These are phyloP conservation scores for Xylariaceae sp. DNA, from an alignment of 2,329 filamentous ascomycete genomes.

Conservation along the genomic window DNA sequence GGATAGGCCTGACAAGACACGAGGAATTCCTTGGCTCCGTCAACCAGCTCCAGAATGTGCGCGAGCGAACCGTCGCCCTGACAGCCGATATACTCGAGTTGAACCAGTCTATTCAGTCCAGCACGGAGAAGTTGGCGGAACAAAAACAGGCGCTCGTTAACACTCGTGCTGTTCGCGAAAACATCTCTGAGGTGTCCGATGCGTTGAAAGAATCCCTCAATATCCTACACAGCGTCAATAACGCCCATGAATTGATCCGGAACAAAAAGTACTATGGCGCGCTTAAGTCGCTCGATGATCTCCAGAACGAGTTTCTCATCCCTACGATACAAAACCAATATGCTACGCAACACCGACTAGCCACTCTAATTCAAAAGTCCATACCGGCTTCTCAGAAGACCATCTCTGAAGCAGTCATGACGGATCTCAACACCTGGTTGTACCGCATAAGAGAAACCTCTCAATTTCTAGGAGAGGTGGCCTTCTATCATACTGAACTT, in stretches of 20 bases:
- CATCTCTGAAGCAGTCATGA: slow-evolving; percentile 96
- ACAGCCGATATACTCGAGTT: slow-evolving; percentile 87
- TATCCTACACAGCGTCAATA: slow-evolving; percentile 86
- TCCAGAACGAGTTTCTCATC: slow-evolving; percentile 88
- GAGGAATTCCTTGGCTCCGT: slow-evolving; percentile 94
- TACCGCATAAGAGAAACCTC: slow-evolving; percentile 93
- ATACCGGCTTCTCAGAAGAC: slow-evolving; percentile 87
- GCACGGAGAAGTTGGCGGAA: slow-evolving; percentile 86
- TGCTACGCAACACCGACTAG: slow-evolving; percentile 89
- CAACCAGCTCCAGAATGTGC: slow-evolving; percentile 85
- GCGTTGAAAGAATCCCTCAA: slow-evolving; percentile 87
- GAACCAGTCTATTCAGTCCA: slow-evolving; percentile 90
- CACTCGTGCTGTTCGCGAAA: slow-evolving; percentile 84
- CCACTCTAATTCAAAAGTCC: slow-evolving; percentile 91
- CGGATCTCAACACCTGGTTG: slow-evolving; percentile 92
- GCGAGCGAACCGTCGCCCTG: slow-evolving; percentile 81
- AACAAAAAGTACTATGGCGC: slow-evolving; percentile 96
- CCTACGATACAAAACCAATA: slow-evolving; percentile 71
- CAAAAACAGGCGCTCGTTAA: slow-evolving; percentile 94
- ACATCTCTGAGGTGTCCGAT: slow-evolving; percentile 87
- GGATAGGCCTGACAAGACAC: slow-evolving; percentile 90
- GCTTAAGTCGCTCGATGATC: slow-evolving; percentile 85
- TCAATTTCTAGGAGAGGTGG: slow-evolving; percentile 90
- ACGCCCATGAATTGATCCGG: slow-evolving; percentile 83
- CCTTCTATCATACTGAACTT: slow-evolving; percentile 92